Conservation (phyloP, 306 rosid species). For the Cucurbita pepo region DNA sequence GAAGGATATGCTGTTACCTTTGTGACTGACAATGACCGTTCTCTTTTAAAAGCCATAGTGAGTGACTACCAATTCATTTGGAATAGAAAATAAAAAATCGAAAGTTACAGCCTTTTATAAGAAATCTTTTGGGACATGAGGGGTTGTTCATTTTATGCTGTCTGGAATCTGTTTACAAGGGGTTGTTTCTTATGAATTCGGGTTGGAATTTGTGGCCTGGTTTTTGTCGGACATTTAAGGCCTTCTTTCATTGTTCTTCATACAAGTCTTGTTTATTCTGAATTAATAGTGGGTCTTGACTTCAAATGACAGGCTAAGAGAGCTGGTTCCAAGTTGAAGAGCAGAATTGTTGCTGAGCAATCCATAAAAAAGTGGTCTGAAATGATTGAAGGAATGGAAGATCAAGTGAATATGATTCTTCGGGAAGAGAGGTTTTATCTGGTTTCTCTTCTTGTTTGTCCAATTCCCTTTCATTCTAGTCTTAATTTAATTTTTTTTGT, state of each 20-base stretch:
- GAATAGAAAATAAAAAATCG: not conserved
- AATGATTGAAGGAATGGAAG: constrained; percentile 81
- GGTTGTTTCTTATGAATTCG: not conserved
- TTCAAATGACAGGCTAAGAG: constrained; percentile 54
- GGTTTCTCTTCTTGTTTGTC: not conserved
- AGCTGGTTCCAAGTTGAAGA: constrained; percentile 85
- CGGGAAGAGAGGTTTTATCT: constrained; percentile 66
- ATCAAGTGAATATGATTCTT: constrained; percentile 53
- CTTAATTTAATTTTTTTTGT: constrained; percentile 12
- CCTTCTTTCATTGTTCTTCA: not conserved
- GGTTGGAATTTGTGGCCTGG: not conserved
- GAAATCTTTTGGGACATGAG: not conserved
- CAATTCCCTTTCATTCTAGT: not conserved
- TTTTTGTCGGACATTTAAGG: not conserved
- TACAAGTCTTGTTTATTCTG: not conserved
- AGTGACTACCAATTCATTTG: constrained; percentile 13
- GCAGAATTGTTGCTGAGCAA: constrained; percentile 86
- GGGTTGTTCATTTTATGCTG: not conserved
- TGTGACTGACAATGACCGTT: constrained; percentile 73
- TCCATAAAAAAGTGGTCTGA: constrained; percentile 78
- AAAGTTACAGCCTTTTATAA: not conserved
- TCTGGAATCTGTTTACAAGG: not conserved
- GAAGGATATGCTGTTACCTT: constrained; percentile 87
- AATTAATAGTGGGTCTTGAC: not conserved
- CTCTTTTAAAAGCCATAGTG: constrained; percentile 86